Base-by-base conservation (phyloP, 306 rosid genomes). In the Oxytropis ochrocephala region DNA sequence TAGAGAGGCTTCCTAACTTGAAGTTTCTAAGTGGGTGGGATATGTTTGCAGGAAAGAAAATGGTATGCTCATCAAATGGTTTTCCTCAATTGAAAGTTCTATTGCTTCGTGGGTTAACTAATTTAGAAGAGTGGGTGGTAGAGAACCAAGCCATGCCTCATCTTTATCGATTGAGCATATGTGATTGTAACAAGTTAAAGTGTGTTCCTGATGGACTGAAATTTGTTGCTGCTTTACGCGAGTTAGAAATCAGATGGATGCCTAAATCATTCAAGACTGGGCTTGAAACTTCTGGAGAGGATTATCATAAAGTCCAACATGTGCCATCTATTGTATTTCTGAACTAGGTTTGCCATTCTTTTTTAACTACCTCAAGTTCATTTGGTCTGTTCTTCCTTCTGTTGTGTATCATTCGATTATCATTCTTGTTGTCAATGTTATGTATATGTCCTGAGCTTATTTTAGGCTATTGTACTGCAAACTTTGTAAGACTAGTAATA, bases 201-300 rank as follows among this genome's bases (percentile, higher is more conserved):
- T 70, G 18, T 8, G 67, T 85, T 74, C 93, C 90, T 0, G 78
- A 85, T 16, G 94, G 94, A 18, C 29, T 88, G 7, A 65, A 27
- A 58, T 79, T 41, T 66, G 65, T 74, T 12, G 5, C 21, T 21
- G 11, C 36, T 43, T 79, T 88, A 3, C 55, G 65, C 50, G 84
- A 85, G 62, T 41, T 85, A 14, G 78, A 77, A 71, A 21, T 85
- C 11, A 62, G 56, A 12, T 46, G 58, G 69, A 88, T 88, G 88
- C 67, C 73, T 4, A 76, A 17, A n/a, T 49, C 69, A 21, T 81
- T 85, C 74, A 67, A 61, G 29, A 64, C 46, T 5, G 79, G 65
- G 55, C 65, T 88, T 55, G 82, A 14, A 50, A 14, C 44, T 67
- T 62, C 38, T 27, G 85, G 88, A 50, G 83, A 75, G 54, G 86